Evolutionary conservation across 2,329 filamentous ascomycete species (phyloP).

Genomic region (Gyromitra esculenta): DNA sequence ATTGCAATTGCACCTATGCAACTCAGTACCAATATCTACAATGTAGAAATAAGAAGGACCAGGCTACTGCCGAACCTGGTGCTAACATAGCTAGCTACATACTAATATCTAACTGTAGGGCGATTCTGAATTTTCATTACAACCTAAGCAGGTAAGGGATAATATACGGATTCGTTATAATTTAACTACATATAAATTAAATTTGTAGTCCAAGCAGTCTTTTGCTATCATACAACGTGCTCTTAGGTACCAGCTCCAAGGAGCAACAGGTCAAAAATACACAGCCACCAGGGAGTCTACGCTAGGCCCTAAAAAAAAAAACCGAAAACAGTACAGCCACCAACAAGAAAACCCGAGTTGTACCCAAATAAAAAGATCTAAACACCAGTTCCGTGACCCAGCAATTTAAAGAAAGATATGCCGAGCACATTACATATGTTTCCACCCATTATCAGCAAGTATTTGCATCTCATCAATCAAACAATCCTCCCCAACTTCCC

Average conservation of each 20-base stretch:
- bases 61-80: too few relatives aligned
- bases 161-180: not conserved
- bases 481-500: conserved; percentile 65
- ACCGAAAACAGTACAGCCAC: not conserved
- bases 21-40: too few relatives aligned
- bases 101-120: too few relatives aligned
- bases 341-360: not conserved
- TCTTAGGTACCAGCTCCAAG: not conserved
- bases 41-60: too few relatives aligned
- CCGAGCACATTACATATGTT: conserved; percentile 63
- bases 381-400: not conserved
- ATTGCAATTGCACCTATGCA: too few relatives aligned
- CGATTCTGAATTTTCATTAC: too few relatives aligned
- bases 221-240: not conserved
- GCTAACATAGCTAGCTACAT: too few relatives aligned
- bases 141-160: not conserved
- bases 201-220: not conserved
- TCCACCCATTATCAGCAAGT: conserved; percentile 68
- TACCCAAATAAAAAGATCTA: not conserved
- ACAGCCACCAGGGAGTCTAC: not conserved
- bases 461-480: conserved; percentile 72
- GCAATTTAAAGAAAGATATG: not conserved
- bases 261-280: not conserved
- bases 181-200: not conserved
- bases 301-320: not conserved